Conservation (phyloP, 495 filamentous ascomycete genomes). For the Trichocladium uniseriatum region DNA sequence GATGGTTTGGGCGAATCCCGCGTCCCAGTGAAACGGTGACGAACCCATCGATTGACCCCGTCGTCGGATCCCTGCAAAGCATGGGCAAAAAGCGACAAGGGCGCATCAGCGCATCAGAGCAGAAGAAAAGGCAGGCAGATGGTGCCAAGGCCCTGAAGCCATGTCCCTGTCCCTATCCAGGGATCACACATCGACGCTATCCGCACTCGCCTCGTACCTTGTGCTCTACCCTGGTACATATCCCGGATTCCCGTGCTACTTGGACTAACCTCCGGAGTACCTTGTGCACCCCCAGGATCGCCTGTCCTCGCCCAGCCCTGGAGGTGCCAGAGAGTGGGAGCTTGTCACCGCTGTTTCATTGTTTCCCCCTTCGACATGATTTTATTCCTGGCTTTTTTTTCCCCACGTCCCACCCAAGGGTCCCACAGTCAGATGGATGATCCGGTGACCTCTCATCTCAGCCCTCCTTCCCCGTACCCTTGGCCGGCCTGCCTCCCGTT, state of each 20-base stretch:
- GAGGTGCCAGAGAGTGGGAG: slow-evolving; percentile 7
- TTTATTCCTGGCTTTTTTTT: slow-evolving; percentile 16
- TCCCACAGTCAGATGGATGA: slow-evolving; percentile 31
- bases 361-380: slow-evolving; percentile 15
- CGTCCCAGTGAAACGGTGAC: slow-evolving; percentile 21
- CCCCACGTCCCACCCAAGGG: slow-evolving; percentile 13
- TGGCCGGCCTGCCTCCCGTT: slow-evolving; percentile 9
- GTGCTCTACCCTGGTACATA: not conserved
- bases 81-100: slow-evolving; percentile 16
- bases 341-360: slow-evolving; percentile 32
- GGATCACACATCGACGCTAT: slow-evolving; percentile 13
- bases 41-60: too few relatives aligned
- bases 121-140: not conserved
- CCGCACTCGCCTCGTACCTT: slow-evolving; percentile 20
- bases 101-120: not conserved
- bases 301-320: slow-evolving; percentile 13
- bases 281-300: slow-evolving; percentile 24
- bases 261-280: too few relatives aligned
- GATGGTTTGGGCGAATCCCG: not conserved
- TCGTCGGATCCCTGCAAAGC: slow-evolving; percentile 16
- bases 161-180: slow-evolving; percentile 9
- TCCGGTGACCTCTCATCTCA: slow-evolving; percentile 29
- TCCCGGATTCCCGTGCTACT: slow-evolving; percentile 9
- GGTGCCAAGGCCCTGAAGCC: slow-evolving; percentile 9
- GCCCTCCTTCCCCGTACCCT: slow-evolving; percentile 24